Percentiles rank a stretch among this genome's conserved stretches.
These are phyloP conservation scores for Claviceps capensis DNA, from an alignment of 2,329 filamentous ascomycete species.

Conservation along the genomic window DNA sequence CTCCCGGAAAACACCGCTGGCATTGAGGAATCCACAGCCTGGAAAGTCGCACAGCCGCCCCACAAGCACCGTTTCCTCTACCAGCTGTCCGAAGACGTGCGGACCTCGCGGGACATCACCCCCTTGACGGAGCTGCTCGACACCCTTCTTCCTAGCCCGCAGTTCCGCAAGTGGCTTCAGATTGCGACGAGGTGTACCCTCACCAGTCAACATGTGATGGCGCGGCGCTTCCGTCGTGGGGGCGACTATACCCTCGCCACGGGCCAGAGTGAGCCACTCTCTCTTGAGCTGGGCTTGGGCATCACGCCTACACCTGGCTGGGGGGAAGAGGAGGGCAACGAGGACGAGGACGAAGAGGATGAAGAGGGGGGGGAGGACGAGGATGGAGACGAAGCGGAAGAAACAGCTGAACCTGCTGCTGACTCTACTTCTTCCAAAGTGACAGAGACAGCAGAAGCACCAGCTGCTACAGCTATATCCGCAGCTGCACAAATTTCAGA, in stretches of 20 bases:
- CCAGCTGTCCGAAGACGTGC: slow-evolving; percentile 38
- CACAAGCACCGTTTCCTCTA: slow-evolving; percentile 94
- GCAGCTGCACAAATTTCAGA: slow-evolving; percentile 21
- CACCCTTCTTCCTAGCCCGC: slow-evolving; percentile 65
- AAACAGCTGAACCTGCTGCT: slow-evolving; percentile 38
- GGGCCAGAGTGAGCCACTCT: slow-evolving; percentile 57
- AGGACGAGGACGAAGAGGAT: slow-evolving; percentile 30
- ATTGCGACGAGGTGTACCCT: slow-evolving; percentile 66
- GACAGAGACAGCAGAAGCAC: slow-evolving; percentile 23
- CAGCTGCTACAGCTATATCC: too few relatives aligned
- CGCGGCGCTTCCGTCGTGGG: slow-evolving; percentile 74
- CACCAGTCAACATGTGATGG: slow-evolving; percentile 63
- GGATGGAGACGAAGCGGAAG: slow-evolving; percentile 18
- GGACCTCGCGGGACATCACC: slow-evolving; percentile 28
- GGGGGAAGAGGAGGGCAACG: slow-evolving; percentile 52
- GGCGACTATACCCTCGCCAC: slow-evolving; percentile 89
- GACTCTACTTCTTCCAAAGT: slow-evolving; percentile 15
- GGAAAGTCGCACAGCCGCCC: slow-evolving; percentile 72
- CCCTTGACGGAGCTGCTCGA: slow-evolving; percentile 69
- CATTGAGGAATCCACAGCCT: slow-evolving; percentile 45
- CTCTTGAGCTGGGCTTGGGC: slow-evolving; percentile 75
- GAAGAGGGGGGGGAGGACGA: slow-evolving; percentile 15
- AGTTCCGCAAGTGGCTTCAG: slow-evolving; percentile 83
- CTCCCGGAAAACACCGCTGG: slow-evolving; percentile 34
- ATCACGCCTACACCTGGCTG: slow-evolving; percentile 78